A percentile compares a stretch with the other conserved stretches of the same genome.
These are phyloP conservation scores for Alternaria sp. DNA, from an alignment of 2,329 filamentous ascomycete genomes.

Conservation along the genomic window DNA sequence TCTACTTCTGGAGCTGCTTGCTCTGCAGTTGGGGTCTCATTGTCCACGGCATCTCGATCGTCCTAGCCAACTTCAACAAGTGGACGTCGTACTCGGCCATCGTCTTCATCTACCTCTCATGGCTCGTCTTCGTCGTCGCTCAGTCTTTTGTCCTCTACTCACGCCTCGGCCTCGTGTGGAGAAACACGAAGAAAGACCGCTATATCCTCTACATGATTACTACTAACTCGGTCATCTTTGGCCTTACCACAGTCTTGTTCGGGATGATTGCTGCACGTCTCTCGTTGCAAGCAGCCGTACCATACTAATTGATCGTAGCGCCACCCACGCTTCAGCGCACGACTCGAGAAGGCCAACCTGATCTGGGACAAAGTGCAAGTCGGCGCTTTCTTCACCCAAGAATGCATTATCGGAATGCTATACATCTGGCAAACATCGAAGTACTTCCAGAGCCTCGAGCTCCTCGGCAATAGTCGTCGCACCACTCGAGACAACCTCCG, in stretches of 20 bases:
- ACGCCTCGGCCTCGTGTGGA: slow-evolving; percentile 63
- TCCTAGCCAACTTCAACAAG: slow-evolving; percentile 53
- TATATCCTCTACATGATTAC: slow-evolving; percentile 63
- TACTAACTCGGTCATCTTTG: slow-evolving; percentile 58
- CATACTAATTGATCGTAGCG: slow-evolving; percentile 17
- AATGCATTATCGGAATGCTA: slow-evolving; percentile 46
- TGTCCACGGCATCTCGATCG: slow-evolving; percentile 48
- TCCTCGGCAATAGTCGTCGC: slow-evolving; percentile 19
- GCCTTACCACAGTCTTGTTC: slow-evolving; percentile 60
- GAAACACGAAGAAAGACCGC: slow-evolving; percentile 31
- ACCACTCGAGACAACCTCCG: slow-evolving; percentile 24
- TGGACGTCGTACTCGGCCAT: slow-evolving; percentile 46
- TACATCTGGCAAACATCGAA: slow-evolving; percentile 60
- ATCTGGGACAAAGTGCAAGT: slow-evolving; percentile 51
- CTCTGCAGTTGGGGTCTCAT: slow-evolving; percentile 43
- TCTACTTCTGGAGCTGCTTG: slow-evolving; percentile 56
- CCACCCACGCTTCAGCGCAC: slow-evolving; percentile 15
- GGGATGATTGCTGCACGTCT: slow-evolving; percentile 55
- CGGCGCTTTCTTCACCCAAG: slow-evolving; percentile 49
- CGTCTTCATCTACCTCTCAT: slow-evolving; percentile 58
- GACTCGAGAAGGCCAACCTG: slow-evolving; percentile 14
- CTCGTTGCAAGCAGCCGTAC: not conserved
- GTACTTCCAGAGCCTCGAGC: slow-evolving; percentile 37
- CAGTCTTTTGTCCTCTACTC: slow-evolving; percentile 67
- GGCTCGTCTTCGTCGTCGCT: slow-evolving; percentile 65